Evolutionary conservation across 768 basidiomycete genomes (phyloP).

Genomic region (Pulveroboletus sp.): DNA sequence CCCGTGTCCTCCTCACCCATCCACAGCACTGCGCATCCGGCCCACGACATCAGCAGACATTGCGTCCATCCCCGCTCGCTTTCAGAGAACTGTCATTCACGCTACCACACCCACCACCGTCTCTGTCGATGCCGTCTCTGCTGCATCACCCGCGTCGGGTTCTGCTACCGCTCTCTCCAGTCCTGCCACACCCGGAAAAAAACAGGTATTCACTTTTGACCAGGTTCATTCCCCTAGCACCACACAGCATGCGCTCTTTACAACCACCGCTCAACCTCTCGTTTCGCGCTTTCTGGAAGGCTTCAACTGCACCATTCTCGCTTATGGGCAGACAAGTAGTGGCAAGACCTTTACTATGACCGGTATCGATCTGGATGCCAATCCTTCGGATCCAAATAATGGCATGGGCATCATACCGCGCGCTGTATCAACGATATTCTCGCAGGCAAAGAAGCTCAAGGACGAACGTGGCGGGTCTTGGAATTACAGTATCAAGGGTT

Average conservation of each 20-base stretch:
- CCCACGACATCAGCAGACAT: constrained; percentile 84
- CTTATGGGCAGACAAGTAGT: constrained; percentile 34
- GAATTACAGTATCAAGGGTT: constrained; percentile 81
- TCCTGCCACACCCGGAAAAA: constrained; percentile 58
- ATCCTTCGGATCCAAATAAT: constrained; percentile 78
- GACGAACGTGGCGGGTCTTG: constrained; percentile 73
- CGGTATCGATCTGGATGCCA: constrained; percentile 85
- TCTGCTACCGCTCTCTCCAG: constrained; percentile 48
- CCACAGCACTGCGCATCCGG: constrained; percentile 82
- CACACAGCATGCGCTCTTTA: constrained; percentile 84
- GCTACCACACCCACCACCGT: constrained; percentile 72
- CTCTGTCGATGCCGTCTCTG: constrained; percentile 71
- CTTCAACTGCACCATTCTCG: constrained; percentile 81
- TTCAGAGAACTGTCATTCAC: constrained; percentile 88
- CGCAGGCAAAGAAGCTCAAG: constrained; percentile 70
- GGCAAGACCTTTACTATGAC: constrained; percentile 84
- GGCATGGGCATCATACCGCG: constrained; percentile 95
- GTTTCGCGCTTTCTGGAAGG: constrained; percentile 87
- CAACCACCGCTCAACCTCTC: constrained; percentile 79
- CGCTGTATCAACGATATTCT: constrained; percentile 87
- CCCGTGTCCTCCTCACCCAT: constrained; percentile 2
- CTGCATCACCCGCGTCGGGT: constrained; percentile 48
- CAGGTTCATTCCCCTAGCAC: constrained; percentile 87
- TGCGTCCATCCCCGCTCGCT: constrained; percentile 85
- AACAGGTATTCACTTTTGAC: constrained; percentile 89